Conservation (phyloP, 2,329 filamentous ascomycete genomes). For the Niveomyces coronatus region DNA sequence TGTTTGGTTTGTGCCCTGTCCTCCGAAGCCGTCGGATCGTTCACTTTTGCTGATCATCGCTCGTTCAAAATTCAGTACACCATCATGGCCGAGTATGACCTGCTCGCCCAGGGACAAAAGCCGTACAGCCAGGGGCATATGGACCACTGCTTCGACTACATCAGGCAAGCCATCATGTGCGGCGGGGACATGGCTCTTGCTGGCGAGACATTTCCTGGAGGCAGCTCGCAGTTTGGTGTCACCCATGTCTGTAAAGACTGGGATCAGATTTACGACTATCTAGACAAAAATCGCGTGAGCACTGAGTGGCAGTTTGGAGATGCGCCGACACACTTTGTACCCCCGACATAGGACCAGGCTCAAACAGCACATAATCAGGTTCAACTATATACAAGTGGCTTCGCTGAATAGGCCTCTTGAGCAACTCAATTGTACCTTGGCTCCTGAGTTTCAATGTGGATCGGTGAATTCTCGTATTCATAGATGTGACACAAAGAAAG, state of each 20-base stretch:
- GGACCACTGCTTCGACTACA: constrained; percentile 37
- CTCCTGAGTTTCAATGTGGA: not conserved
- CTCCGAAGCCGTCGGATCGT: not conserved
- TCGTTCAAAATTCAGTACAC: not conserved
- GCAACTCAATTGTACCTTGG: not conserved
- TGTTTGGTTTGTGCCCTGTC: not conserved
- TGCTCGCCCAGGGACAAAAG: not conserved
- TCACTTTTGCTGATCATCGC: not conserved
- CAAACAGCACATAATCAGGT: not conserved
- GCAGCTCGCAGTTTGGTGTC: not conserved
- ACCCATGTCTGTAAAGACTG: not conserved
- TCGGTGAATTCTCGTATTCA: not conserved
- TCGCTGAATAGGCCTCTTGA: not conserved
- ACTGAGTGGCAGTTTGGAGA: not conserved
- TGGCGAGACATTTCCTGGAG: constrained; percentile 15
- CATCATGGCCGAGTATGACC: not conserved
- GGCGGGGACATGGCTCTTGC: constrained; percentile 34
- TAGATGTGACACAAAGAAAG: not conserved
- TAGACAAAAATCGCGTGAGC: not conserved
- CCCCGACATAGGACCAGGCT: not conserved
- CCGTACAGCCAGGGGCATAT: constrained; percentile 24
- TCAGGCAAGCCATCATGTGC: constrained; percentile 36
- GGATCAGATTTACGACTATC: not conserved
- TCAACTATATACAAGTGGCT: not conserved
- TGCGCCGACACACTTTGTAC: not conserved